These are phyloP conservation scores for Arxiozyma bovina DNA, from an alignment of 1,139 yeast genomes.

Conservation along the genomic window DNA sequence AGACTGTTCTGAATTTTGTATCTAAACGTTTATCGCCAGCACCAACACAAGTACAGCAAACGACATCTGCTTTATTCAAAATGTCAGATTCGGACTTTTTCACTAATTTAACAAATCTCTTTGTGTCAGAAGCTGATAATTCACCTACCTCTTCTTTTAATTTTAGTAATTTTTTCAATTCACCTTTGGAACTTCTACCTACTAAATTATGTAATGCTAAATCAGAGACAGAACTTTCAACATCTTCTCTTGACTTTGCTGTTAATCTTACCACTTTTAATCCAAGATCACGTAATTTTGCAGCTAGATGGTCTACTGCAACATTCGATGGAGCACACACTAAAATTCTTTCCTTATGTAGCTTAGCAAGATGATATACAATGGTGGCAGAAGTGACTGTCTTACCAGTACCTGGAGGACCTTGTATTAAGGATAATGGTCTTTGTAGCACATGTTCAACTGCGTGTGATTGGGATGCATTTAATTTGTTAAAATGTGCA, in stretches of 20 bases:
- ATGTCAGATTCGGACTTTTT: slow-evolving; percentile 43
- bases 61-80: slow-evolving; percentile 60
- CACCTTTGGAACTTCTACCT: slow-evolving; percentile 41
- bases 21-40: slow-evolving; percentile 69
- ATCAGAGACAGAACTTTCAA: slow-evolving; percentile 51
- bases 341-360: slow-evolving; percentile 51
- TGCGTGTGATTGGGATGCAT: slow-evolving; percentile 72
- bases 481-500: slow-evolving; percentile 61
- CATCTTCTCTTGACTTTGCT: slow-evolving; percentile 74
- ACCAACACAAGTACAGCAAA: slow-evolving; percentile 88
- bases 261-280: slow-evolving; percentile 67
- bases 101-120: slow-evolving; percentile 36
- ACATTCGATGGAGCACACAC: slow-evolving; percentile 96
- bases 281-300: slow-evolving; percentile 57
- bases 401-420: slow-evolving; percentile 94
- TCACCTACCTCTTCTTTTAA: slow-evolving; percentile 65
- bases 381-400: slow-evolving; percentile 91
- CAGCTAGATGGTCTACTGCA: slow-evolving; percentile 87
- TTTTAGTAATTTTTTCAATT: slow-evolving; percentile 49
- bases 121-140: slow-evolving; percentile 48
- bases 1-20: slow-evolving; percentile 58
- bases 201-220: slow-evolving; percentile 48
- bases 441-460: slow-evolving; percentile 60
- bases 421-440: slow-evolving; percentile 83
- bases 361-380: slow-evolving; percentile 60